These are phyloP conservation scores for Pythium monospermum DNA, from an alignment of 352 stramenopile species.

Conservation along the genomic window DNA sequence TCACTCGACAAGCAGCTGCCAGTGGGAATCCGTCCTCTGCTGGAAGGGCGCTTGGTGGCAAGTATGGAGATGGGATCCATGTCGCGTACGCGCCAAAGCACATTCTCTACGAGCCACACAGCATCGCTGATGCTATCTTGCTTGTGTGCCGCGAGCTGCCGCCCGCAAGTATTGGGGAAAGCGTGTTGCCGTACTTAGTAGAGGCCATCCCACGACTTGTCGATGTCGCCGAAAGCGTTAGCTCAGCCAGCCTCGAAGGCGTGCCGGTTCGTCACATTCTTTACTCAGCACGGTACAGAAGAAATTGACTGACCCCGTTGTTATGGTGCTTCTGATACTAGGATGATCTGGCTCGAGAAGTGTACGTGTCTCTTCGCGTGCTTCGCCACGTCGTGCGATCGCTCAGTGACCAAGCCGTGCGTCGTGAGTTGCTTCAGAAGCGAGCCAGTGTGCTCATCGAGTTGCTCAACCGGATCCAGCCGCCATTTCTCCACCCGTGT, in stretches of 20 bases:
- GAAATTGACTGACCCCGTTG: neutral
- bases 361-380: constrained; percentile 67
- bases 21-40: constrained; percentile 1
- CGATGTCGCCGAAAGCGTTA: constrained; percentile 63
- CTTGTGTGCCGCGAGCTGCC: constrained; percentile 59
- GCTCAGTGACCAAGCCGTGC: constrained; percentile 39
- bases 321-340: constrained; percentile 15
- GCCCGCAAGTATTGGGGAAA: constrained; percentile 35
- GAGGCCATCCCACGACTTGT: constrained; percentile 37
- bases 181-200: constrained; percentile 36
- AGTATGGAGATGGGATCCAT: constrained; percentile 44
- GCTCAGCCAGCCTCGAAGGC: constrained; percentile 54
- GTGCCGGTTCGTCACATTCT: constrained; percentile 44
- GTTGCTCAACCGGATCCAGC: constrained; percentile 45
- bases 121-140: constrained; percentile 60
- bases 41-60: constrained; percentile 22
- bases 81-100: constrained; percentile 57
- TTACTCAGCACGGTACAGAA: neutral
- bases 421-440: constrained; percentile 46
- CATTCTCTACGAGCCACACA: constrained; percentile 55
- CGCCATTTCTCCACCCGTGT: constrained; percentile 61
- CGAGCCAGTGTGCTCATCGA: constrained; percentile 38
- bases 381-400: constrained; percentile 56
- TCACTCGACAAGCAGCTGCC: constrained; percentile 39
- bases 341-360: constrained; percentile 62